Base-by-base conservation (phyloP, 2,329 filamentous ascomycete species). In the Aspergillus fumigatiaffinis region DNA sequence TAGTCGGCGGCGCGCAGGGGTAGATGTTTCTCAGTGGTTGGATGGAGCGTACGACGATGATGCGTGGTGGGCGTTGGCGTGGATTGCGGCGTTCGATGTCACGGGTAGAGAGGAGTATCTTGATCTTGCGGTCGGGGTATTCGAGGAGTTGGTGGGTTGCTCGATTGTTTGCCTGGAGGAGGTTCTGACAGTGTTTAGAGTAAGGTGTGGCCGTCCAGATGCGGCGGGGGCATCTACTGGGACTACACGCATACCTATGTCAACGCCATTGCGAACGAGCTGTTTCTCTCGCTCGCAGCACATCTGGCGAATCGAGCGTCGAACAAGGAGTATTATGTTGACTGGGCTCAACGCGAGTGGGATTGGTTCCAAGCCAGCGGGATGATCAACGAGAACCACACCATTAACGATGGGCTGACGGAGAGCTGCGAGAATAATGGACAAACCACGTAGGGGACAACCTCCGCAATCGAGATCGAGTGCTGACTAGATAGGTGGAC, bases 231-330 rank as follows among this genome's bases (percentile, higher is more conserved):
- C 17, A 73, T 83, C 53, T 82, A 75, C 66, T 83, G 80, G 78
- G 77, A 77, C 57, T 75, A 75, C 51, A 60, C 71, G 1, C 71
- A 77, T 28, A 69, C 71, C 2, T 80, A 81, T 57, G 73, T 79
- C 49, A 82, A 81, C 58, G 81, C 82, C 1, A 83, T 86, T 32
- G 76, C 81, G 2, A 86, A 85, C 56, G 81, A 82, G 60, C 77
- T 86, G 2, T 85, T 83, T 66, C 68, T 86, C 2, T 78, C 76
- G 3, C 75, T 81, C 0, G 82, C 82, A 2, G 81, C 83, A 7
- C 79, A 82, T 56, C 75, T 86, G 7, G 82, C 83, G 1, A 84
- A 80, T 42, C 80, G 83, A 2, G 75, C 73, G 0, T 61, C 70
- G 0, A 59, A 64, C 1, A 73, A 74, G 9, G 53, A 64, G 0